Conservation (phyloP, 495 filamentous ascomycete species). For the Cudoniella acicularis region DNA sequence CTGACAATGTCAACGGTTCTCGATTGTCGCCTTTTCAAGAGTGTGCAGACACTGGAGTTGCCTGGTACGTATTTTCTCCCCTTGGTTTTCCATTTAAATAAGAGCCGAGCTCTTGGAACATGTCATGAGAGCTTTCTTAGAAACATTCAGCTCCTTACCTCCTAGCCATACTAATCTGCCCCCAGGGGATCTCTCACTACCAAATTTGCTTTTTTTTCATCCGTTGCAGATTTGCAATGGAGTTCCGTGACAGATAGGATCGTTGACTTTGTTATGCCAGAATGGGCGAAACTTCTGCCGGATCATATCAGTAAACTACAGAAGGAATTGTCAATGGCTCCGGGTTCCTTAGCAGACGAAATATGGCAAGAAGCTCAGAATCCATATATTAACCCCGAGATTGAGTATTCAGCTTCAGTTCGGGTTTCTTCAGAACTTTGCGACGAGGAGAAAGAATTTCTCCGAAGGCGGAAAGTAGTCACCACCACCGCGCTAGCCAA, state of each 20-base stretch:
- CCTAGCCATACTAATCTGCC: no score
- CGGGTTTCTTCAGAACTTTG: slow-evolving; percentile 82
- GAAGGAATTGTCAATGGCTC: slow-evolving; percentile 77
- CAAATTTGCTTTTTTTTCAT: slow-evolving; percentile 56
- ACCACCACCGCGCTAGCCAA: slow-evolving; percentile 68
- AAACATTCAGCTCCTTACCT: no score
- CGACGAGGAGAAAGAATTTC: slow-evolving; percentile 72
- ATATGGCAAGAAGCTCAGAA: slow-evolving; percentile 92
- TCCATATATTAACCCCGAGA: slow-evolving; percentile 78
- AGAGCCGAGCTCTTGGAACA: no score
- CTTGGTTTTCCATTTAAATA: no score
- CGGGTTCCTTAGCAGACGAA: slow-evolving; percentile 82
- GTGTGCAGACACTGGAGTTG: neutral
- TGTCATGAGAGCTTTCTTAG: no score
- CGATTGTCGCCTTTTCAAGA: slow-evolving; percentile 11
- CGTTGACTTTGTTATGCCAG: slow-evolving; percentile 67
- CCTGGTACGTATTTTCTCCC: no score
- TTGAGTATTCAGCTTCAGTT: slow-evolving; percentile 71
- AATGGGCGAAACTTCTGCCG: slow-evolving; percentile 76
- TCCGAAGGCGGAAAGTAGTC: slow-evolving; percentile 57
- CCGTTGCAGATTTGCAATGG: slow-evolving; percentile 51
- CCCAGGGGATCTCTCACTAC: slow-evolving; percentile 53
- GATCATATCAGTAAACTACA: slow-evolving; percentile 80
- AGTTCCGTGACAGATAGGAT: slow-evolving; percentile 59
- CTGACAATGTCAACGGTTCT: slow-evolving; percentile 13